A percentile compares a stretch with the other conserved stretches of the same genome.
phyloP scores from a whole-genome alignment of 768 basidiomycete genomes.

The Leccinum disarticulatum region DNA sequence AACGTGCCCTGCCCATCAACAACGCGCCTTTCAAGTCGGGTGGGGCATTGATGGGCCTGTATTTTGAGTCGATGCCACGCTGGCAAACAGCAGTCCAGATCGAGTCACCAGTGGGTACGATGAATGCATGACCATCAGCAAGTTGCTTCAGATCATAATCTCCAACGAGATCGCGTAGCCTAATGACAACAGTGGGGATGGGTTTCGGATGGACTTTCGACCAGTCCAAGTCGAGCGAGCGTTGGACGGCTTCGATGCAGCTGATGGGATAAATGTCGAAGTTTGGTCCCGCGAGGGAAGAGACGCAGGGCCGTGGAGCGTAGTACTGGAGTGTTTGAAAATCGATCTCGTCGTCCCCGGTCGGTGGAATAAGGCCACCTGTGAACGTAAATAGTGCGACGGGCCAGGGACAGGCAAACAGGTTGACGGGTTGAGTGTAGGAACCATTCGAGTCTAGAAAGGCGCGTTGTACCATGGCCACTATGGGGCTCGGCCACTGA shows the following conservation, averaged over 20 bases:
- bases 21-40: neutral
- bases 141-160: neutral
- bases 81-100: conserved; percentile 14
- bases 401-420: neutral
- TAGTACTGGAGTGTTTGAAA: conserved; percentile 14
- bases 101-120: conserved; percentile 11
- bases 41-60: conserved; percentile 4
- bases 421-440: neutral
- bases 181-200: conserved; percentile 24
- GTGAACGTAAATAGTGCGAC: conserved; percentile 9
- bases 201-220: conserved; percentile 16
- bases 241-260: conserved; percentile 13
- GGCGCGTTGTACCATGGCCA: conserved; percentile 14
- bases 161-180: conserved; percentile 16
- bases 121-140: conserved; percentile 3
- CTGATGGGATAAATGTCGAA: conserved; percentile 10
- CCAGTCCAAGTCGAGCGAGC: conserved; percentile 8
- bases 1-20: conserved; percentile 5
- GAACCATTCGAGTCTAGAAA: neutral
- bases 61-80: conserved; percentile 16
- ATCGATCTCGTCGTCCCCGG: conserved; percentile 5
- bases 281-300: neutral
- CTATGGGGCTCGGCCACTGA: conserved; percentile 15
- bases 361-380: conserved; percentile 1
- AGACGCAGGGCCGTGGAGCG: neutral